Base-by-base conservation (phyloP, 2,329 filamentous ascomycete species). In the Chaetomiaceae sp. region DNA sequence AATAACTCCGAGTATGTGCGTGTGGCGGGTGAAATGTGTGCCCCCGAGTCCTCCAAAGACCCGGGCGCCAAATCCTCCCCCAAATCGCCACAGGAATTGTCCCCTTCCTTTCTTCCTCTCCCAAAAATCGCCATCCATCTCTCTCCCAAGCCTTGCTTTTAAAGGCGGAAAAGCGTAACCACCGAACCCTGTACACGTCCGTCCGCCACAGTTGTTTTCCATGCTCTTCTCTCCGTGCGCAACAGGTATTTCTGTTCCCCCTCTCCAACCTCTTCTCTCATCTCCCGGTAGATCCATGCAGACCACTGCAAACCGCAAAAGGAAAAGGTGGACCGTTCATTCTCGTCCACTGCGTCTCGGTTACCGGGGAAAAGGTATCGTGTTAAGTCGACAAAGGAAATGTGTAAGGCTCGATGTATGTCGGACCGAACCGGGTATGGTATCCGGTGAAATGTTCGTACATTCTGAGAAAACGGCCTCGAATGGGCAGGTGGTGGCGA, bases 381-480 rank as follows among this genome's bases (percentile, higher is more conserved):
- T 44, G 34, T 35, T 44, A 42, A 50, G n/a, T 42, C 23, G 44
- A 53, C 51, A 48, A 56, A 53, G 39, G 50, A 54, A 52, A 53
- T 40, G 48, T 37, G 34, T 35, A n/a, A 20, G 41, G 34, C 37
- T 52, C 54, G 50, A 53, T 55, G 56, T 54, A 49, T 55, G 50
- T 57, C 56, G 54, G 54, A 57, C 54, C 50, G 56, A 55, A 43
- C 44, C 20, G 39, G 45, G 23, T 39, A 35, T 44, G 35, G 42
- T 38, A 50, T 52, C 31, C 46, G 33, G 31, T 35, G 30, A 40
- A 46, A n/a, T 34, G 30, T 43, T 53, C 55, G 53, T 55, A 53
- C 50, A 54, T 33, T 45, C 35, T 42, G 40, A 37, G 30, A 39
- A 51, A 51, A 50, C 19, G 13, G 46, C 54, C 54, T 17, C 47